Evolutionary conservation across 495 filamentous ascomycete genomes (phyloP).

Genomic region (Annulohypoxylon moriforme): DNA sequence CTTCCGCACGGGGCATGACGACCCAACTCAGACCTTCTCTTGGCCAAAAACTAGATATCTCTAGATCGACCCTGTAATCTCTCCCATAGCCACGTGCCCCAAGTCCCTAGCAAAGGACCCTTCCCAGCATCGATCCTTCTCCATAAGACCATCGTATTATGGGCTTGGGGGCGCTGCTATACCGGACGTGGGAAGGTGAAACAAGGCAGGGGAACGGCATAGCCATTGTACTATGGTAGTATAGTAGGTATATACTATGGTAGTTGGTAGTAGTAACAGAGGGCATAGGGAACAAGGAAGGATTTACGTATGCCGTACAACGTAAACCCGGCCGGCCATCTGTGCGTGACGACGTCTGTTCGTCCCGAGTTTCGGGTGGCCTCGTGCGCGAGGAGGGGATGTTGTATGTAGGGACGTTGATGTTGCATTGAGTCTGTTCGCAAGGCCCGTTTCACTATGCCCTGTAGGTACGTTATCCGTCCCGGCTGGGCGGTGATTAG

Average conservation of each 20-base stretch:
- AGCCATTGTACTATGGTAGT: neutral
- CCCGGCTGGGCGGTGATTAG: slow-evolving; percentile 7
- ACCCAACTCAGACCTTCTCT: neutral
- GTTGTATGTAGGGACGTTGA: too few relatives aligned
- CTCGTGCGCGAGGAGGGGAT: slow-evolving; percentile 1
- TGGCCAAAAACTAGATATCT: neutral
- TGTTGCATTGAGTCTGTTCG: slow-evolving; percentile 24
- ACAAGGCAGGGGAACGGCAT: slow-evolving; percentile 5
- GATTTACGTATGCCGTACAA: neutral
- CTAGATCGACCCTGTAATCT: slow-evolving; percentile 25
- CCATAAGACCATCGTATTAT: neutral
- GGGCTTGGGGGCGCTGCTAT: neutral
- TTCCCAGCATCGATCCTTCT: neutral
- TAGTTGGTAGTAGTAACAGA: too few relatives aligned
- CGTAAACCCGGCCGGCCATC: slow-evolving; percentile 16
- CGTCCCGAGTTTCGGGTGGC: slow-evolving; percentile 33
- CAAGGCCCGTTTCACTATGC: slow-evolving; percentile 5
- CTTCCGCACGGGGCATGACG: neutral
- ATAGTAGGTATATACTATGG: too few relatives aligned
- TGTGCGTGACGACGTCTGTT: slow-evolving; percentile 30
- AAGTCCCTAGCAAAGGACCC: neutral
- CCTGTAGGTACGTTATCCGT: slow-evolving; percentile 14
- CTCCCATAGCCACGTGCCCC: slow-evolving; percentile 21
- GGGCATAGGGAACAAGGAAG: neutral
- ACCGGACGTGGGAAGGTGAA: neutral